Conservation (phyloP, 2,329 filamentous ascomycete genomes). For the Karstenula rhodostoma region DNA sequence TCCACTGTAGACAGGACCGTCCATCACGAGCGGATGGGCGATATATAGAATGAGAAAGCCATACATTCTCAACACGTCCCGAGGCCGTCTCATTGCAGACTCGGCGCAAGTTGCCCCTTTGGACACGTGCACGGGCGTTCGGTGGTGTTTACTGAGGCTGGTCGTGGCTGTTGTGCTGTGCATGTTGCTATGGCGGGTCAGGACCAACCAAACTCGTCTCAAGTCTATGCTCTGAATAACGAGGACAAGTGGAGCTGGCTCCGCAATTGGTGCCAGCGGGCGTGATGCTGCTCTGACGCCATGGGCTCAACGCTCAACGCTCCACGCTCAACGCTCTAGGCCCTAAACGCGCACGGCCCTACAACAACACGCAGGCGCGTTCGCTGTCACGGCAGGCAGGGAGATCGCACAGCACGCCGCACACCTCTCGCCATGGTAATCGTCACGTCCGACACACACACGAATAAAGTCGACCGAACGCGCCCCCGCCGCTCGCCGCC, state of each 20-base stretch:
- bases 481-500: too few relatives aligned
- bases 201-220: too few relatives aligned
- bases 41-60: neutral
- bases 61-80: neutral
- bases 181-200: neutral
- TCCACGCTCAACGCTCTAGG: neutral
- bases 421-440: conserved; percentile 35
- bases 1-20: conserved; percentile 9
- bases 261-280: neutral
- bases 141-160: neutral
- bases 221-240: neutral
- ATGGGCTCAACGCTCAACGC: conserved; percentile 1
- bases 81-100: neutral
- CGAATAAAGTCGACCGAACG: conserved; percentile 26
- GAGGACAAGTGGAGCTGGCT: neutral
- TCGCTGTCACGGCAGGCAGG: conserved; percentile 18
- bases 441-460: conserved; percentile 27
- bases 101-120: neutral
- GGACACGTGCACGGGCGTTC: too few relatives aligned
- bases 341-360: conserved; percentile 19
- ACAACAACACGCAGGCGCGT: conserved; percentile 21
- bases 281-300: conserved; percentile 15
- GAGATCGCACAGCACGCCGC: conserved; percentile 13
- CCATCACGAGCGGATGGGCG: neutral
- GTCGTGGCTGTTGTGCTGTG: neutral